A percentile compares a stretch with the other conserved stretches of the same genome.
phyloP scores from a whole-genome alignment of 768 basidiomycete species.

The Lyophyllum atratum region DNA sequence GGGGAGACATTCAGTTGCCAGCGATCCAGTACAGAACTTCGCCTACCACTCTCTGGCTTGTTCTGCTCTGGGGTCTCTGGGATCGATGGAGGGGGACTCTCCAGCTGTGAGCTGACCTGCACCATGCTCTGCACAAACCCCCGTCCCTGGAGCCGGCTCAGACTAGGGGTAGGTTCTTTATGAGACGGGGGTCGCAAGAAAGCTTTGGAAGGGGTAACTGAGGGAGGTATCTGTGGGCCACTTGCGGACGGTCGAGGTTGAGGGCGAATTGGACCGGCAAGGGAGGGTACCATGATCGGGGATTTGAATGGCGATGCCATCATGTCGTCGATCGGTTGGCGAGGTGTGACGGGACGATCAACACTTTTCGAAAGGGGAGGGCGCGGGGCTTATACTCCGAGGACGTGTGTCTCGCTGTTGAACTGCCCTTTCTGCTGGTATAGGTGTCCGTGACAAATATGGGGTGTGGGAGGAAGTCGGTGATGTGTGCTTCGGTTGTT shows the following conservation, averaged over 20 bases:
- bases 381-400: constrained; percentile 8
- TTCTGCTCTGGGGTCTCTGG: constrained; percentile 32
- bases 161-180: constrained; percentile 81
- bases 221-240: constrained; percentile 44
- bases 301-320: constrained; percentile 35
- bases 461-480: neutral
- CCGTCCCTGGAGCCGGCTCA: constrained; percentile 80
- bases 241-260: constrained; percentile 45
- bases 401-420: constrained; percentile 7
- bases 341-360: constrained; percentile 25
- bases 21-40: constrained; percentile 67
- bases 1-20: constrained; percentile 53
- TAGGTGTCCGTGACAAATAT: neutral
- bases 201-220: constrained; percentile 51
- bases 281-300: constrained; percentile 38
- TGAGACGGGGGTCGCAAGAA: constrained; percentile 56
- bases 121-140: constrained; percentile 88
- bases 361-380: constrained; percentile 10
- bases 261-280: constrained; percentile 57
- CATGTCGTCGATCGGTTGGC: constrained; percentile 19
- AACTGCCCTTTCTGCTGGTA: neutral
- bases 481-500: neutral
- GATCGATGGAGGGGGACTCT: constrained; percentile 38
- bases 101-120: constrained; percentile 61
- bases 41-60: constrained; percentile 35